Evolutionary conservation across 1,284 basidiomycete species (phyloP).

Genomic region (Cutaneotrichosporon mucoides): DNA sequence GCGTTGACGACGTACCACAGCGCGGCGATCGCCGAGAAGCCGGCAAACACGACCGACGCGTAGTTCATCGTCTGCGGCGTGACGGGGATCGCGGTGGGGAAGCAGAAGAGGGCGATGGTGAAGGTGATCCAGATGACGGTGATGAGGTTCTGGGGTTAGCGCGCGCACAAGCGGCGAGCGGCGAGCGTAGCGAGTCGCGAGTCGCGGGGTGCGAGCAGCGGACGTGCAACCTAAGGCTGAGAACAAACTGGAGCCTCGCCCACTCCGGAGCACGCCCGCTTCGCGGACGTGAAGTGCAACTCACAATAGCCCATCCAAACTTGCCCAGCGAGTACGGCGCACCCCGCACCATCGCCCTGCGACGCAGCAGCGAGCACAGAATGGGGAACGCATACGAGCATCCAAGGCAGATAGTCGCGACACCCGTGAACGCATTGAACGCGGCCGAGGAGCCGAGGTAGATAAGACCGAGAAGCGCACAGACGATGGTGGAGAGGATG

Average conservation of each 20-base stretch:
- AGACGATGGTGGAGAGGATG: conserved; percentile 45
- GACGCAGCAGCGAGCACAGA: conserved; percentile 43
- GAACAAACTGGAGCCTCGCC: too few species aligned
- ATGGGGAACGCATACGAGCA: conserved; percentile 49
- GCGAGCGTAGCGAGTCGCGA: too few species aligned
- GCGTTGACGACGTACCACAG: conserved; percentile 57
- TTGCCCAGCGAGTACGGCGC: conserved; percentile 43
- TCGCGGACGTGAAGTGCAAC: not conserved
- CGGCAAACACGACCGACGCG: conserved; percentile 61
- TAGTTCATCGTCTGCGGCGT: conserved; percentile 44
- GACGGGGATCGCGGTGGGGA: conserved; percentile 34
- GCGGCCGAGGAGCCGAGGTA: conserved; percentile 45
- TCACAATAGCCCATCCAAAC: conserved; percentile 38
- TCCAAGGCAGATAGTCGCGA: conserved; percentile 43
- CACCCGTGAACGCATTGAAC: conserved; percentile 46
- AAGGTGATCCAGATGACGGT: conserved; percentile 19
- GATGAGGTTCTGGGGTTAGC: conserved; percentile 36
- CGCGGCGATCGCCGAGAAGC: conserved; percentile 56
- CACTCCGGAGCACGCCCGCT: too few species aligned
- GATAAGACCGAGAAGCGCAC: conserved; percentile 49
- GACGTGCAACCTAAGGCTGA: too few species aligned
- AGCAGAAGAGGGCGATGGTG: conserved; percentile 20
- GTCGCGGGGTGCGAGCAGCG: too few species aligned
- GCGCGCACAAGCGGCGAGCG: too few species aligned
- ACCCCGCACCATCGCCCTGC: conserved; percentile 37